Percentiles rank a stretch among this genome's conserved stretches.
Conservation (phyloP, 306 rosid genomes). For the Inga leiocalycina region DNA sequence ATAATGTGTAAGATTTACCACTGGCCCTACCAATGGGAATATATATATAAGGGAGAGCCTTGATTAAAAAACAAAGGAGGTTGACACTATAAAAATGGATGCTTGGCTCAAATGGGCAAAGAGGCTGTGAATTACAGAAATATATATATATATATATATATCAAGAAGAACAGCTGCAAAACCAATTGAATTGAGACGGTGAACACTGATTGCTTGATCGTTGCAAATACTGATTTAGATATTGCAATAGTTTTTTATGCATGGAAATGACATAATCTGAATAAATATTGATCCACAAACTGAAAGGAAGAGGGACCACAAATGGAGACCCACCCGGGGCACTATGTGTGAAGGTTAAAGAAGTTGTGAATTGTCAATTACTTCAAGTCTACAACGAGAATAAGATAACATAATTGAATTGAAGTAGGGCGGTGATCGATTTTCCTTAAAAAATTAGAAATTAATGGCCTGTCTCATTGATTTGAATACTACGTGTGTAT, state of each 20-base stretch:
- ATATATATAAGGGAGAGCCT: constrained; percentile 1
- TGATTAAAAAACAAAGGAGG: constrained; percentile 22
- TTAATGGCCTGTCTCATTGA: neutral
- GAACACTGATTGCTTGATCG: constrained; percentile 5
- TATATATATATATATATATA: neutral
- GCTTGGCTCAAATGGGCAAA: constrained; percentile 41
- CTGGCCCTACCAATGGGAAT: constrained; percentile 38
- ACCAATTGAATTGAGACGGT: constrained; percentile 17
- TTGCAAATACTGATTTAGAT: neutral
- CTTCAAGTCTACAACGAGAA: neutral
- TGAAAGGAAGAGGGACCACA: constrained; percentile 24
- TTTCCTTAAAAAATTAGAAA: neutral
- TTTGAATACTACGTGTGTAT: neutral
- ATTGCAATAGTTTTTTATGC: neutral
- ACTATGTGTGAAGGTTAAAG: constrained; percentile 49
- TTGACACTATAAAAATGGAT: constrained; percentile 38
- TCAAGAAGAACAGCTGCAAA: constrained; percentile 44
- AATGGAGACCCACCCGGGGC: constrained; percentile 36
- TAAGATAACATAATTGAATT: neutral
- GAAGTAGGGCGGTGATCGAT: neutral
- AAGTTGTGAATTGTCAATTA: constrained; percentile 22
- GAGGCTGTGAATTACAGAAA: constrained; percentile 21
- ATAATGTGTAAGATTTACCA: constrained; percentile 30
- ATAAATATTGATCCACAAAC: constrained; percentile 22
- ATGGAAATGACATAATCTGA: constrained; percentile 13